A percentile compares a stretch with the other conserved stretches of the same genome.
Evolutionary conservation across 73 alveolate species (phyloP).

Genomic region (Stentor roeselii): DNA sequence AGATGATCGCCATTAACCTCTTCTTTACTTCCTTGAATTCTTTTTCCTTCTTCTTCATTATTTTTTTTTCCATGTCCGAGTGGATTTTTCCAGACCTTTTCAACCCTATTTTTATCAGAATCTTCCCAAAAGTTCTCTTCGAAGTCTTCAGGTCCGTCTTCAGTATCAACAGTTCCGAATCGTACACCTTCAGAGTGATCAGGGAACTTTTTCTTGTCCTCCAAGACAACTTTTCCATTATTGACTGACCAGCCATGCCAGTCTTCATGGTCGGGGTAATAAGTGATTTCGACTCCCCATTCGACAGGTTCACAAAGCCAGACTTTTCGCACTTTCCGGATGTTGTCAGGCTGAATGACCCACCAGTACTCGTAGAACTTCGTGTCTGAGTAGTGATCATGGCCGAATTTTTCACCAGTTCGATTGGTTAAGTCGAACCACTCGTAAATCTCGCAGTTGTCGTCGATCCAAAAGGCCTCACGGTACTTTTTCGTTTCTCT

Average conservation of each 20-base stretch:
- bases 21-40: background rate
- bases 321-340: background rate
- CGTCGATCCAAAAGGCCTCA: slow-evolving; percentile 13
- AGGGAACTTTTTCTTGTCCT: background rate
- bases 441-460: slow-evolving; percentile 21
- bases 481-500: background rate
- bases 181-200: background rate
- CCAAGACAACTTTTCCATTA: background rate
- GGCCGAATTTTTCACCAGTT: slow-evolving; percentile 24
- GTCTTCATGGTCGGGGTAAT: slow-evolving; percentile 13
- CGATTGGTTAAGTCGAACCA: slow-evolving; percentile 12
- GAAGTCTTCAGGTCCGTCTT: slow-evolving; percentile 11
- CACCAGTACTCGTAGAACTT: slow-evolving; percentile 9
- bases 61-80: background rate
- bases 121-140: slow-evolving; percentile 2
- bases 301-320: background rate
- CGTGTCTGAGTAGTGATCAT: background rate
- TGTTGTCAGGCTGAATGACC: background rate
- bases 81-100: background rate
- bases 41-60: background rate
- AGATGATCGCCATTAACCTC: background rate
- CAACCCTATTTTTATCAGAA: background rate
- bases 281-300: slow-evolving; percentile 16
- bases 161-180: background rate
- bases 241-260: background rate